Conservation (phyloP, 2,329 filamentous ascomycete species). For the Teratosphaeria gauchensis region DNA sequence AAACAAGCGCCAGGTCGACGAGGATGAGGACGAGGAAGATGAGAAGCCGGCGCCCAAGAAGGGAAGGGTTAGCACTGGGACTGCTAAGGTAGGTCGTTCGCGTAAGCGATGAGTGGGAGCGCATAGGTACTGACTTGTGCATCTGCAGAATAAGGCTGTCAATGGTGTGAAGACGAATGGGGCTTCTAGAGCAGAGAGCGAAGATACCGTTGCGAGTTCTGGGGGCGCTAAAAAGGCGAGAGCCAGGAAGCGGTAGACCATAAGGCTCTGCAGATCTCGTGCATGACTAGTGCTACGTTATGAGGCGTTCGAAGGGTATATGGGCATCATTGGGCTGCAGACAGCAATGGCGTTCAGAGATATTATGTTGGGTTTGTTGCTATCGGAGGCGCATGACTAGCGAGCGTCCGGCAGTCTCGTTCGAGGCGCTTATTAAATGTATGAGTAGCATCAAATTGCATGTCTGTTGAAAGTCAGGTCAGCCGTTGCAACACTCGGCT, state of each 20-base stretch:
- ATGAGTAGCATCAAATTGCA: not conserved
- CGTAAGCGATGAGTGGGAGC: not conserved
- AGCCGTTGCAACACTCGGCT: not conserved
- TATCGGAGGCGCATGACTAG: not conserved
- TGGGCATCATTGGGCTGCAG: not conserved
- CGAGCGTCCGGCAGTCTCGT: not conserved
- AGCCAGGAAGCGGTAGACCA: constrained; percentile 17
- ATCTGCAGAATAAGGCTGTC: constrained; percentile 74
- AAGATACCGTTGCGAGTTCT: constrained; percentile 62
- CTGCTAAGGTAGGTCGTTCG: constrained; percentile 59
- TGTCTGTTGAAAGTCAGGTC: not conserved
- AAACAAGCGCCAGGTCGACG: constrained; percentile 66
- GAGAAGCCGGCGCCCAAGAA: constrained; percentile 86
- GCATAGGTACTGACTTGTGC: constrained; percentile 4
- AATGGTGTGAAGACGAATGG: constrained; percentile 80
- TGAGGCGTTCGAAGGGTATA: not conserved
- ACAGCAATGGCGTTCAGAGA: not conserved
- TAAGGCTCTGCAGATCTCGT: not conserved
- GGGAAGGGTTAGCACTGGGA: constrained; percentile 58
- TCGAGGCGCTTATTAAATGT: not conserved
- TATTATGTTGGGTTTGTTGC: not conserved
- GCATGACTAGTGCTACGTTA: not conserved
- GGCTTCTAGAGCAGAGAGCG: constrained; percentile 79
- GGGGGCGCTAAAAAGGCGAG: constrained; percentile 35
- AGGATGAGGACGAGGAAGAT: constrained; percentile 75